Base-by-base conservation (phyloP, 495 filamentous ascomycete species). In the Neurospora sp. region DNA sequence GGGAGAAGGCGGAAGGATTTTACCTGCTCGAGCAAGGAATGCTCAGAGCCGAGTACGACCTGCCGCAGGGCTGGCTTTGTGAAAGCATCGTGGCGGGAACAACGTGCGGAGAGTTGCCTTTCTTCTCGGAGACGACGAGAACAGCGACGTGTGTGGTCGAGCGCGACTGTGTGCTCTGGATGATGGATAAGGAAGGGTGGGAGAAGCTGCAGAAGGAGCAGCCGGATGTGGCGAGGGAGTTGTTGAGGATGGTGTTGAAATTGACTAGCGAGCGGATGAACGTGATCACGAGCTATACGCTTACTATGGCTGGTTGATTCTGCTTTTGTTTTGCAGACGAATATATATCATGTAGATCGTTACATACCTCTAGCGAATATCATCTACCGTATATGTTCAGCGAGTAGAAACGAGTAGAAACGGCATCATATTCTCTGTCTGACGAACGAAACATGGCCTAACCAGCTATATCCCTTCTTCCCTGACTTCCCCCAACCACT, bases 1-100 rank as follows among this genome's bases (percentile, higher is more conserved):
- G 91, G 40, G 91, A 93, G 72, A 72, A 83, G 6, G 88, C 91
- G 1, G 87, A 90, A 27, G 92, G 89, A 31, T 98, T 99, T 82
- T 98, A 97, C 77, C 87, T 99, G n/a, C 81, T 99, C 4, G 94
- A 98, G 81, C 85, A 88, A 3, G 96, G 96, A 40, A 94, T 97
- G 78, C 86, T 99, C 39, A 88, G 94, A 42, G 93, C 91, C 1
- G 94, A 96, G 75, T 99, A 98, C 78, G 88, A 95, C 40, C 85
- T 94, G 20, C 93, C 95, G 1, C 96, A 98, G 79, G 96, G 96
- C 6, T 87, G 88, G 75, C 92, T 93, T 76, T 94, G 89, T 68
- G 96, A 99, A 79, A 91, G 93, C 74, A 97, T 99, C 53, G 92
- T 98, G 3, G 93, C 94, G 9, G 96, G 96, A 31, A 94, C 95